These are phyloP conservation scores for Colletotrichum incanum DNA, from an alignment of 2,329 filamentous ascomycete species.

Conservation along the genomic window DNA sequence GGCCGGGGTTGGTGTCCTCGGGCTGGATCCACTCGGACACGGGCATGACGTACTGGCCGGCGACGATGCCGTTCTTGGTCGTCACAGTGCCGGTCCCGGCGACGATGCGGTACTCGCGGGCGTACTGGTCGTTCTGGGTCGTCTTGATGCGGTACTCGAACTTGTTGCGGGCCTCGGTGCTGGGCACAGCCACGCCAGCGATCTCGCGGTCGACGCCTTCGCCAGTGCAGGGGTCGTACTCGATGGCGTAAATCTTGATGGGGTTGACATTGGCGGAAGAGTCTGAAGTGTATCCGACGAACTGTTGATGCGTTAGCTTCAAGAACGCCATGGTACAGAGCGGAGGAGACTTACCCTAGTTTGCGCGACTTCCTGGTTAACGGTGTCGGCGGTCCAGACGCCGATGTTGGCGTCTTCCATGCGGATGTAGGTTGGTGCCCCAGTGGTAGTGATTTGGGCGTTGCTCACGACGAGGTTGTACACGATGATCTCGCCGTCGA, in stretches of 20 bases:
- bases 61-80: conserved; percentile 57
- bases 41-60: conserved; percentile 58
- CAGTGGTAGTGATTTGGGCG: conserved; percentile 55
- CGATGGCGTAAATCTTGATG: conserved; percentile 56
- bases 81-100: conserved; percentile 51
- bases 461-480: conserved; percentile 55
- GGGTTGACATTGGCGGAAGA: conserved; percentile 46
- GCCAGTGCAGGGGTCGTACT: conserved; percentile 60
- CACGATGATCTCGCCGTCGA: conserved; percentile 53
- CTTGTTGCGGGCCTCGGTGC: conserved; percentile 55
- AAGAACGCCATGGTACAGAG: neutral
- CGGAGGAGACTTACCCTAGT: conserved; percentile 41
- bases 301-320: conserved; percentile 45
- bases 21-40: conserved; percentile 62
- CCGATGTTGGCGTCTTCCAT: conserved; percentile 60
- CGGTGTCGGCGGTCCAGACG: conserved; percentile 52
- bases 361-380: conserved; percentile 54
- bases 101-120: conserved; percentile 58
- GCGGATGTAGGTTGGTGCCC: conserved; percentile 56
- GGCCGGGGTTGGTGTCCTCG: conserved; percentile 57
- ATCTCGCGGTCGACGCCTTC: conserved; percentile 54
- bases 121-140: conserved; percentile 52
- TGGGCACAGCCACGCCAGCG: conserved; percentile 51
- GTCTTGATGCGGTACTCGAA: conserved; percentile 54
- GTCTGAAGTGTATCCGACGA: conserved; percentile 58